Conservation (phyloP, 208 protist species). For the Wallacemonas collosoma region DNA sequence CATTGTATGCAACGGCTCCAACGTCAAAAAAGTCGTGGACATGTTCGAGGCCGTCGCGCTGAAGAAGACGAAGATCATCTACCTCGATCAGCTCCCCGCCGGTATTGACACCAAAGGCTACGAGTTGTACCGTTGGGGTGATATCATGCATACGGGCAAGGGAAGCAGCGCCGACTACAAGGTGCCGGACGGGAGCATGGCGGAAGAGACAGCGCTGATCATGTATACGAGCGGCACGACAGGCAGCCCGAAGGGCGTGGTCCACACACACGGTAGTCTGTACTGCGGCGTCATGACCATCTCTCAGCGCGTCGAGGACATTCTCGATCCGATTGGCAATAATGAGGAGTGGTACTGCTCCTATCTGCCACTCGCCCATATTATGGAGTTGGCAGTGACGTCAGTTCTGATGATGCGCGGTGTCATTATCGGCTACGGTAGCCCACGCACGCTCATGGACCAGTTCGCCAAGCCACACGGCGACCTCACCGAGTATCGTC, state of each 20-base stretch:
- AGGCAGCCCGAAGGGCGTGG: constrained; percentile 88
- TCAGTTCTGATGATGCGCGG: constrained; percentile 69
- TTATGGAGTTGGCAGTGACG: constrained; percentile 86
- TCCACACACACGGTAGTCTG: constrained; percentile 82
- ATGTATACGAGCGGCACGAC: constrained; percentile 94
- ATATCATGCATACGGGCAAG: constrained; percentile 57
- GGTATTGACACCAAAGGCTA: constrained; percentile 33
- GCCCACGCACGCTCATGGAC: constrained; percentile 68
- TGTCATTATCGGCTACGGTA: constrained; percentile 74
- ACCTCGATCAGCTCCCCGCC: constrained; percentile 54
- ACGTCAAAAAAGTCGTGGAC: constrained; percentile 53
- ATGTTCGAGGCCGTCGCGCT: constrained; percentile 52
- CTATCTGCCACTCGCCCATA: constrained; percentile 93
- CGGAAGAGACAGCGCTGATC: constrained; percentile 68
- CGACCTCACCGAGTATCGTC: constrained; percentile 77
- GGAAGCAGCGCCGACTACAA: constrained; percentile 25
- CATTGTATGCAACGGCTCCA: constrained; percentile 73
- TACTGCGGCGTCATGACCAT: constrained; percentile 55
- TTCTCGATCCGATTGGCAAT: constrained; percentile 45
- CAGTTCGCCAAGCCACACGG: constrained; percentile 78
- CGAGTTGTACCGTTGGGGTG: constrained; percentile 48
- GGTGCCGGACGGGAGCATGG: constrained; percentile 37
- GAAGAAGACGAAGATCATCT: constrained; percentile 57
- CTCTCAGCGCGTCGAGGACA: constrained; percentile 40
- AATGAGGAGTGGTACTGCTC: constrained; percentile 80